Evolutionary conservation across 2,329 filamentous ascomycete genomes (phyloP).

Genomic region (Aschersonia sp.): DNA sequence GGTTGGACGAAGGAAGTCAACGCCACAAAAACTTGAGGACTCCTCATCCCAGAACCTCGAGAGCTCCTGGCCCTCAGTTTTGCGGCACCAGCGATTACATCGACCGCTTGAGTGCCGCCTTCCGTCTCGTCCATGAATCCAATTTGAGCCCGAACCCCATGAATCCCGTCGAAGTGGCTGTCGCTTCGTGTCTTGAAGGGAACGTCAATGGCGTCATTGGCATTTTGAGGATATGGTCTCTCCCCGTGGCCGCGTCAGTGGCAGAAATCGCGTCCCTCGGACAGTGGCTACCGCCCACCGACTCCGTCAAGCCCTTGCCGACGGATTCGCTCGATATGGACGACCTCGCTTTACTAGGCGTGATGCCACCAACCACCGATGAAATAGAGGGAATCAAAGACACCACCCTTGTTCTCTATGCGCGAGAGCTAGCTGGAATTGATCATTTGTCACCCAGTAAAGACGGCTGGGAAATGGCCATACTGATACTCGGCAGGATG

Average conservation of each 20-base stretch:
- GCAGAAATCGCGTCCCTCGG: constrained; percentile 75
- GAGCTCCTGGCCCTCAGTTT: constrained; percentile 22
- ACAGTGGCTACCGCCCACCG: constrained; percentile 54
- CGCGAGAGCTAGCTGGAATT: constrained; percentile 47
- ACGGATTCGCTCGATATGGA: constrained; percentile 63
- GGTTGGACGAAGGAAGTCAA: constrained; percentile 74
- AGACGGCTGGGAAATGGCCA: constrained; percentile 81
- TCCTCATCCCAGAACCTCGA: constrained; percentile 24
- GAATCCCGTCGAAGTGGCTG: constrained; percentile 62
- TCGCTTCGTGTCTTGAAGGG: constrained; percentile 72
- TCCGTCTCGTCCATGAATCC: constrained; percentile 52
- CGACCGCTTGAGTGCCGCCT: constrained; percentile 55
- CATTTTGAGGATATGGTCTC: constrained; percentile 65
- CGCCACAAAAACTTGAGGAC: constrained; percentile 25
- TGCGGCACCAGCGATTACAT: constrained; percentile 54
- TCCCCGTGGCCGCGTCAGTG: constrained; percentile 61
- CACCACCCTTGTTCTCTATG: constrained; percentile 63
- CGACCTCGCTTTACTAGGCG: constrained; percentile 68
- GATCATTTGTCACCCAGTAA: constrained; percentile 31
- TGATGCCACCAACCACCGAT: constrained; percentile 43
- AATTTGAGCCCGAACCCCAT: constrained; percentile 66
- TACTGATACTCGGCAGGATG: constrained; percentile 69
- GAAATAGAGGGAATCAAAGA: constrained; percentile 59
- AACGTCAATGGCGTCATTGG: constrained; percentile 64
- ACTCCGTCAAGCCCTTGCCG: constrained; percentile 27